Base-by-base conservation (phyloP, 1,139 yeast species). In the Saccharomycopsis hybrid region DNA sequence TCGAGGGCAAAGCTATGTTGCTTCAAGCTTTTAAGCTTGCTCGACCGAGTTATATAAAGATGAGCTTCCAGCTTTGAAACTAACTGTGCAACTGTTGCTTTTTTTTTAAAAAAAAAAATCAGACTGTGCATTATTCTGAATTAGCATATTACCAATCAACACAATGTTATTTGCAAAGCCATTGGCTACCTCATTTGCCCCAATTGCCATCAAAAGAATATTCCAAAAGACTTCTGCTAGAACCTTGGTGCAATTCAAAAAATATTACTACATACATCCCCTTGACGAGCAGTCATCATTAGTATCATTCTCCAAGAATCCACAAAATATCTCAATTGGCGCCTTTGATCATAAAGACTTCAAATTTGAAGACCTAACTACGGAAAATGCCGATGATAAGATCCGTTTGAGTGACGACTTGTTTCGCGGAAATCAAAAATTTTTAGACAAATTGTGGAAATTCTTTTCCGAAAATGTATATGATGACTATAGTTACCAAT, bases 401-500 rank as follows among this genome's bases (percentile, higher is more conserved):
- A 37, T 43, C 18, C 25, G 44, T 24, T 25, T 31, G 9, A 37
- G 31, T 30, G 41, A 47, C 3, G 5, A 36, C 4, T 57, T 59
- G 32, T 68, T 65, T 54, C 49, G 54, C 11, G 61, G 58, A 37
- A 63, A 67, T 49, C 50, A 49, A 3, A 56, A 58, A 2, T 67
- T 68, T 43, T 40, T 62, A 1, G 42, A 51, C 0, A 35, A 63
- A 1, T 59, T 76, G 9, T 70, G 69, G 28, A 47, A 58, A 3
- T 57, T 65, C 2, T 57, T 74, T 9, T 48, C 51, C 1, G 49
- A 60, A 18, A 55, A 66, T 37, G 64, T 72, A 27, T 64, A 66
- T 61, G 53, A 76, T 11, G 89, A 84, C 62, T 78, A 80, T 50
- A 62, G 81, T 3, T 84, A 78, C 62, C 68, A 73, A 30, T 68